A percentile compares a stretch with the other conserved stretches of the same genome.
These are phyloP conservation scores for Magnaporthiopsis rhizophila DNA, from an alignment of 2,329 filamentous ascomycete genomes.

Conservation along the genomic window DNA sequence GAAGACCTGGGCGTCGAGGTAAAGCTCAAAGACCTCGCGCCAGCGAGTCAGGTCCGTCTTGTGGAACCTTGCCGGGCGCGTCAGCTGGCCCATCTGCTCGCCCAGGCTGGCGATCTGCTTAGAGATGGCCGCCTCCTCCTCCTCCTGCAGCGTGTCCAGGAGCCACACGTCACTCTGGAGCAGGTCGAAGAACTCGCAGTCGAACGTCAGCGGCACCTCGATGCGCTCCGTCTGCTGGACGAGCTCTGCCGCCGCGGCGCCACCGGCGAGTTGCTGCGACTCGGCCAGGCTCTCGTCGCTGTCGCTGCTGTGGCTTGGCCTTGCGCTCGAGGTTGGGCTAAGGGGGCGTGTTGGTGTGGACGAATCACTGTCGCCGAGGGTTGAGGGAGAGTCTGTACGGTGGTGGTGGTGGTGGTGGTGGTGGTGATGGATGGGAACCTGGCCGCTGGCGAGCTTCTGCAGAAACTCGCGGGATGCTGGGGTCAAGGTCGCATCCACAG, in stretches of 20 bases:
- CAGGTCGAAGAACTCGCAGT: conserved; percentile 71
- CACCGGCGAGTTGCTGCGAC: not conserved
- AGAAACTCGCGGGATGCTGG: conserved; percentile 57
- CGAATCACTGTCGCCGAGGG: not conserved
- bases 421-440: conserved; percentile 14
- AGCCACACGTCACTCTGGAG: conserved; percentile 63
- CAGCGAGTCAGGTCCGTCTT: conserved; percentile 65
- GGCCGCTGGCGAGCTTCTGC: conserved; percentile 46
- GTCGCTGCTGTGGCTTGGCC: not conserved
- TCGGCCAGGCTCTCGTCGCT: not conserved
- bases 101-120: conserved; percentile 57
- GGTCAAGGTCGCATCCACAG: conserved; percentile 61
- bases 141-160: conserved; percentile 58
- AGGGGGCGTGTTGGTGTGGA: no score
- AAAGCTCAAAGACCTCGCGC: conserved; percentile 76
- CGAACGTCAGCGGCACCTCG: conserved; percentile 71
- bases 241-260: no score
- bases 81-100: conserved; percentile 53
- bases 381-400: not conserved
- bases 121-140: conserved; percentile 57
- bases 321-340: not conserved
- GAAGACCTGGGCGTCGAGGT: conserved; percentile 72
- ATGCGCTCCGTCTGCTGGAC: conserved; percentile 33
- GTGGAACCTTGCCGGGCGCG: conserved; percentile 54
- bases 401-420: not conserved